Base-by-base conservation (phyloP, 345 rosid genomes). In the Pelargonium nanum region DNA sequence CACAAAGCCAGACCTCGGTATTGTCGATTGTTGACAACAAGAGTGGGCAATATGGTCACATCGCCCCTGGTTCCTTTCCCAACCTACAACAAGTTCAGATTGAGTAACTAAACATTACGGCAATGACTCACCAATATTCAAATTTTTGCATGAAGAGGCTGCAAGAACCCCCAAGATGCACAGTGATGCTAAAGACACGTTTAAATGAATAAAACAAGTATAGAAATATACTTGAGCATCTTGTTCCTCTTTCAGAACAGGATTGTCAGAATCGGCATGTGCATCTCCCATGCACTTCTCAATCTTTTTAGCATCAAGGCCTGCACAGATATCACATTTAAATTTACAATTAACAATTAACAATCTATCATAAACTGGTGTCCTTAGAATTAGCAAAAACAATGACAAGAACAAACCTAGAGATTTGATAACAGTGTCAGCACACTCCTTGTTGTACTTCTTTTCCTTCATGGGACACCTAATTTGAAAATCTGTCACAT, bases 31-130 rank as follows among this genome's bases (percentile, higher is more conserved):
- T 93, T 93, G 69, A 93, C 94, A 56, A 93, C 94, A 68, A 93
- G 94, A 40, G 99, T 89, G 48, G 99, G 99, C 91, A 93, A 78
- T 72, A 93, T 93, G 72, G 99, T 93, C 57, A 93, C 99, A 74
- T 93, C 99, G 24, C 99, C 97, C 77, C 99, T 89, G 53, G 96
- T 68, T 71, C 99, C 99, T 78, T 93, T 93, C 44, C 99, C 99
- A 74, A 93, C 80, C 99, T 89, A 73, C 68, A 71, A 40, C 57
- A 65, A 28, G 32, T 28, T 28, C 32, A 28, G 3, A 28, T 28
- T 7, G 4, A 28, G 7, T 28, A 28, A 7, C 32, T 28, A 28
- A 28, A 28, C 32, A 28, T 28, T 28, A 28, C 4, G 3, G 32
- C 3, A 28, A 28, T 28, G 48, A 40, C 48, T 2, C 1, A 10